Conservation (phyloP, 1,284 basidiomycete genomes). For the Rhizopogon parksii region DNA sequence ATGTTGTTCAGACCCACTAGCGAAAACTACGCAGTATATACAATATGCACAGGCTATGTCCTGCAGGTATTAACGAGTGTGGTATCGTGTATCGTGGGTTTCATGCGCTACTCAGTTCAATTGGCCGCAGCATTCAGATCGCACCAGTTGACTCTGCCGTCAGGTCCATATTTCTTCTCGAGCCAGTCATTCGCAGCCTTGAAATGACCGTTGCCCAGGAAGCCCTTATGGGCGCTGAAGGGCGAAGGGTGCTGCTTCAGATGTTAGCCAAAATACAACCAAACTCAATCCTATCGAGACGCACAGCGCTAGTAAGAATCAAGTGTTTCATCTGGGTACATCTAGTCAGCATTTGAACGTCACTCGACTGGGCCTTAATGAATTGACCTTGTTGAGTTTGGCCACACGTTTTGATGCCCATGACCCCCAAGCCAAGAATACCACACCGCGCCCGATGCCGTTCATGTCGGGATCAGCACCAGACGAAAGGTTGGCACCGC, state of each 20-base stretch:
- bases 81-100: constrained; percentile 13
- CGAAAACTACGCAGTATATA: constrained; percentile 9
- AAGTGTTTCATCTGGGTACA: constrained; percentile 69
- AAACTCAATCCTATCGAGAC: constrained; percentile 21
- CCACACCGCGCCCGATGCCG: constrained; percentile 64
- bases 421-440: constrained; percentile 88
- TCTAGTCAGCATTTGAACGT: constrained; percentile 16
- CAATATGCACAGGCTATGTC: constrained; percentile 16
- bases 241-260: constrained; percentile 71
- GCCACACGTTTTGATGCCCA: constrained; percentile 83
- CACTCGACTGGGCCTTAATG: constrained; percentile 6
- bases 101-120: not conserved
- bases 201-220: constrained; percentile 91
- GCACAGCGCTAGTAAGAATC: constrained; percentile 73
- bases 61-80: constrained; percentile 4
- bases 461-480: constrained; percentile 34
- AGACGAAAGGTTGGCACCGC: constrained; percentile 61
- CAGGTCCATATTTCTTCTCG: constrained; percentile 63
- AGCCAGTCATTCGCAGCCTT: constrained; percentile 82
- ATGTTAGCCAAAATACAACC: constrained; percentile 19
- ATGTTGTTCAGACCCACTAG: not conserved
- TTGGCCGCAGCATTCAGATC: constrained; percentile 29
- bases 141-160: constrained; percentile 74
- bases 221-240: constrained; percentile 74
- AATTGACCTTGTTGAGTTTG: constrained; percentile 67